Conservation (phyloP, 2,329 filamentous ascomycete genomes). For the Fusarium nelsonii region DNA sequence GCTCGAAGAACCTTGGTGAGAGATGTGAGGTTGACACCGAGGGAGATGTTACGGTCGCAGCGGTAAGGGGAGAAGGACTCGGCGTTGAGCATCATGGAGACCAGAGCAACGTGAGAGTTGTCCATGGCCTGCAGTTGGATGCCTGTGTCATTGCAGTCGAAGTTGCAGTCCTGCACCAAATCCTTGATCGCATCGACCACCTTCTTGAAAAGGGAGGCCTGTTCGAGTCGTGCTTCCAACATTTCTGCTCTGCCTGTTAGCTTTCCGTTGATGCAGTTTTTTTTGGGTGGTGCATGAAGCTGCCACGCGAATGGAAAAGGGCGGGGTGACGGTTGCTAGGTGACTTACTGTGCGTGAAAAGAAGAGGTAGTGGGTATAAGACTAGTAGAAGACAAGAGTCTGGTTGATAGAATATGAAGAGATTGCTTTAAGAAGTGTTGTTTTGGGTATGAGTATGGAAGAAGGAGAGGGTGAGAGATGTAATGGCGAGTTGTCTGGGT, state of each 20-base stretch:
- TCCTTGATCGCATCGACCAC: constrained; percentile 99
- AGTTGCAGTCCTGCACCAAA: constrained; percentile 99
- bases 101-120: constrained; percentile 98
- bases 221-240: constrained; percentile 97
- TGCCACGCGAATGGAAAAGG: constrained; percentile 32
- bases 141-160: constrained; percentile 99
- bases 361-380: background rate
- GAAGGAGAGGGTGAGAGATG: background rate
- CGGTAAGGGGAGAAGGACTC: constrained; percentile 95
- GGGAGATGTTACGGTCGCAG: constrained; percentile 98
- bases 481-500: constrained; percentile 25
- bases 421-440: background rate
- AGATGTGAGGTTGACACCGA: constrained; percentile 96
- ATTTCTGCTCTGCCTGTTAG: constrained; percentile 62
- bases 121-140: constrained; percentile 99
- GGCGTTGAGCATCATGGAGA: constrained; percentile 98
- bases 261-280: constrained; percentile 11
- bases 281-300: constrained; percentile 13
- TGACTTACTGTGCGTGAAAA: constrained; percentile 26
- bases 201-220: constrained; percentile 96
- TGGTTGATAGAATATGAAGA: background rate
- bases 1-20: constrained; percentile 97
- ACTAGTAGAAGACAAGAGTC: background rate
- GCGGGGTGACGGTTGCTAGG: constrained; percentile 35
- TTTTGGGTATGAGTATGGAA: background rate